Conservation (phyloP, 331 rosid species). For the Quercus tomentella region DNA sequence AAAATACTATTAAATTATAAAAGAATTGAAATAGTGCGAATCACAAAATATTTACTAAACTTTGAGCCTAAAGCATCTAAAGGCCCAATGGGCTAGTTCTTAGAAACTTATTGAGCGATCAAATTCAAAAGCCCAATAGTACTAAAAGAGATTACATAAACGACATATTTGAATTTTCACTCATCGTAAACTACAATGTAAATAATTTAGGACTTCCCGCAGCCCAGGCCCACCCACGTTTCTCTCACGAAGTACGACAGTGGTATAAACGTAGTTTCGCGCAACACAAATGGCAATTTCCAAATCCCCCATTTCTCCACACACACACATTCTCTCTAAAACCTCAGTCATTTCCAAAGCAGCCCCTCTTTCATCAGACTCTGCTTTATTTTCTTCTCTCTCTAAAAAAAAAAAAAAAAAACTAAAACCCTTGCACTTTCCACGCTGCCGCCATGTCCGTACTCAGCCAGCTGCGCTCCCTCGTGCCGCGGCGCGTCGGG, state of each 20-base stretch:
- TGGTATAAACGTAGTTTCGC: neutral
- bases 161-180: too few species aligned
- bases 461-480: conserved; percentile 40
- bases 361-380: too few species aligned
- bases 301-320: neutral
- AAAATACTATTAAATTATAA: too few species aligned
- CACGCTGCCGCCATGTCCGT: conserved; percentile 46
- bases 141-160: too few species aligned
- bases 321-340: neutral
- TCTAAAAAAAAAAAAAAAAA: too few species aligned
- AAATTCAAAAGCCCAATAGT: neutral
- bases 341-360: neutral
- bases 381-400: neutral
- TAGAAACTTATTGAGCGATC: neutral
- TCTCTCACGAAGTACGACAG: neutral
- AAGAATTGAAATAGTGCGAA: too few species aligned
- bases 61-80: too few species aligned
- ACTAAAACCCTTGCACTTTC: conserved; percentile 9
- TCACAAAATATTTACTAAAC: too few species aligned
- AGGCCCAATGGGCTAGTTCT: neutral
- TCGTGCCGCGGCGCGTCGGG: conserved; percentile 3
- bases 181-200: too few species aligned
- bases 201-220: too few species aligned
- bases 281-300: neutral
- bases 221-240: too few species aligned